These are phyloP conservation scores for Dacryopinax primogenitus DNA, from an alignment of 768 basidiomycete genomes.

Conservation along the genomic window DNA sequence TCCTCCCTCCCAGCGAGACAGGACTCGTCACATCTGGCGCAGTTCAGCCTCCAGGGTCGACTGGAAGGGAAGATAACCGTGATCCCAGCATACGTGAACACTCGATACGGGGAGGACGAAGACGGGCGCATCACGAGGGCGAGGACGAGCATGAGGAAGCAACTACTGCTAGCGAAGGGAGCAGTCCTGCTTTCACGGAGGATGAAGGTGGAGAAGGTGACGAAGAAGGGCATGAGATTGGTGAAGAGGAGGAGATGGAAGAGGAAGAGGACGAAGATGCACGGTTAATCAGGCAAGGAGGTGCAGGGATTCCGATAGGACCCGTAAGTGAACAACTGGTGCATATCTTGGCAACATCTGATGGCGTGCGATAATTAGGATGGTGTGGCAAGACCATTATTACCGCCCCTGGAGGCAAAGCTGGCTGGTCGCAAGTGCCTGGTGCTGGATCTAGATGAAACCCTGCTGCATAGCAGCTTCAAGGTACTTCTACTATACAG, in stretches of 20 bases:
- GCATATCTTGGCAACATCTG: constrained; percentile 2
- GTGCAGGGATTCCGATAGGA: constrained; percentile 88
- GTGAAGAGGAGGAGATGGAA: constrained; percentile 19
- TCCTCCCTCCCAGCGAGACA: constrained; percentile 58
- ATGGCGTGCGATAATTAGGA: constrained; percentile 40
- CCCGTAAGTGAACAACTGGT: constrained; percentile 58
- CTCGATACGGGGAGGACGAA: constrained; percentile 38
- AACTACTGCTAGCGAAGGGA: constrained; percentile 15
- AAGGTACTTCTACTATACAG: constrained; percentile 66
- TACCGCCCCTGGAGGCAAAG: constrained; percentile 68
- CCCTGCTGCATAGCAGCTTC: constrained; percentile 93
- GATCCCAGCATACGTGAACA: constrained; percentile 22
- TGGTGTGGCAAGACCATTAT: constrained; percentile 70
- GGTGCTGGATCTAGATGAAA: constrained; percentile 94
- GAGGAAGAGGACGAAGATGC: constrained; percentile 77
- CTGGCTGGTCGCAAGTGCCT: constrained; percentile 87
- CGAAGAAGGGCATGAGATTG: constrained; percentile 11
- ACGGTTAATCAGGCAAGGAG: constrained; percentile 74
- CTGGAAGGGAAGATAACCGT: constrained; percentile 33
- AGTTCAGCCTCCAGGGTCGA: constrained; percentile 82
- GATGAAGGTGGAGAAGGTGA: constrained; percentile 8
- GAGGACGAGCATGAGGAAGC: constrained; percentile 32
- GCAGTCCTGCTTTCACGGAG: constrained; percentile 12
- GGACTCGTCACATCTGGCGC: constrained; percentile 84
- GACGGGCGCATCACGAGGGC: constrained; percentile 55